Evolutionary conservation across 148 eudicot genomes (phyloP).

Genomic region (Nepenthes gracilis): DNA sequence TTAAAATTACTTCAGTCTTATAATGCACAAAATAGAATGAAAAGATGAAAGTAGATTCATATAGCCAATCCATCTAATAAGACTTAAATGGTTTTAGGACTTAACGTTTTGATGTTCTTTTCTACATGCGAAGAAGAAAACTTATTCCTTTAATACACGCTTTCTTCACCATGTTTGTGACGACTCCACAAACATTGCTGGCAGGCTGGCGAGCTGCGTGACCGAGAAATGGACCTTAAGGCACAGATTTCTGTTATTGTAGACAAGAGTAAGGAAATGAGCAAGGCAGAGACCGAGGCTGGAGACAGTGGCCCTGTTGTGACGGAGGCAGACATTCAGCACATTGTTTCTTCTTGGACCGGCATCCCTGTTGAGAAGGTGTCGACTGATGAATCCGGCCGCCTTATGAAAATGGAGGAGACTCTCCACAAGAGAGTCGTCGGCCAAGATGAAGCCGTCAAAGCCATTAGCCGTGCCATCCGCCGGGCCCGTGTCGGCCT

Average conservation of each 20-base stretch:
- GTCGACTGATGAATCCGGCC: conserved; percentile 9
- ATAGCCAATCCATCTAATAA: too few relatives aligned
- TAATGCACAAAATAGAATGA: too few relatives aligned
- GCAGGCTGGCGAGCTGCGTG: conserved; percentile 39
- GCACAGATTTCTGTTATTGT: conserved; percentile 25
- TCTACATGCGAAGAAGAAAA: neutral
- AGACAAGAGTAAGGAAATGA: conserved; percentile 38
- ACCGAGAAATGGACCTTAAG: conserved; percentile 32
- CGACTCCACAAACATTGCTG: neutral
- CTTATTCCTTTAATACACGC: neutral
- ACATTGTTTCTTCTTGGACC: conserved; percentile 14
- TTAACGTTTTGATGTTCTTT: neutral
- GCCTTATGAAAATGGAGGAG: conserved; percentile 15
- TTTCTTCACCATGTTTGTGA: neutral
- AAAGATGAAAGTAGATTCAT: too few relatives aligned
- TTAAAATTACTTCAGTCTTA: too few relatives aligned
- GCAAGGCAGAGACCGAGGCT: conserved; percentile 35
- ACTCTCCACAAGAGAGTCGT: conserved; percentile 7
- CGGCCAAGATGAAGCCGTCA: conserved; percentile 18
- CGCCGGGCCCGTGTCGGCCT: conserved; percentile 20
- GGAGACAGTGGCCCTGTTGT: conserved; percentile 15
- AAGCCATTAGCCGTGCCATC: conserved; percentile 16
- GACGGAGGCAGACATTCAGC: conserved; percentile 8
- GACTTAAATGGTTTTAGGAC: too few relatives aligned
- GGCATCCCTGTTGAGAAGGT: conserved; percentile 15